These are phyloP conservation scores for Colletotrichum sp. DNA, from an alignment of 2,329 filamentous ascomycete species.

Conservation along the genomic window DNA sequence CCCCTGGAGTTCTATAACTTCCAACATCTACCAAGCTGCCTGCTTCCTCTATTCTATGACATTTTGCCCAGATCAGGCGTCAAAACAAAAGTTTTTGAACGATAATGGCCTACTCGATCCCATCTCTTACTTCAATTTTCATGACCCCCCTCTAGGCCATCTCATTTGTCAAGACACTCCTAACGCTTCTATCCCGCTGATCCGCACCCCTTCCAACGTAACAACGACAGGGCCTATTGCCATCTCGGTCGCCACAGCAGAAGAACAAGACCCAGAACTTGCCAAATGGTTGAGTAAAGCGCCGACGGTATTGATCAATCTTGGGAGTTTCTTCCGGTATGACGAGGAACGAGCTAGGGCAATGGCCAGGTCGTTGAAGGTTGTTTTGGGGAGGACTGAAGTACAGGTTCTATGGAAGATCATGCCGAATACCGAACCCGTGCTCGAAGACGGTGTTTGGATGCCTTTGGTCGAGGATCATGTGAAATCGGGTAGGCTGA, in stretches of 20 bases:
- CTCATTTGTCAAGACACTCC: slow-evolving; percentile 29
- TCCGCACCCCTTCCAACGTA: slow-evolving; percentile 24
- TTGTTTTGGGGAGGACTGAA: slow-evolving; percentile 23
- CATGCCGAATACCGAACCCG: background rate
- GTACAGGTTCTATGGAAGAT: slow-evolving; percentile 38
- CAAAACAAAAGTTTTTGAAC: background rate
- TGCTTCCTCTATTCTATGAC: slow-evolving; percentile 22
- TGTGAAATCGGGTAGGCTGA: slow-evolving; percentile 24
- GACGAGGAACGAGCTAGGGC: slow-evolving; percentile 23
- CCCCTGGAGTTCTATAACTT: slow-evolving; percentile 42
- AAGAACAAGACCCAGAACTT: slow-evolving; percentile 29
- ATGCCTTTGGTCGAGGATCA: slow-evolving; percentile 19
- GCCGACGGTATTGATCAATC: slow-evolving; percentile 30
- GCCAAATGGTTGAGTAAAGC: slow-evolving; percentile 23
- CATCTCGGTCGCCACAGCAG: slow-evolving; percentile 20
- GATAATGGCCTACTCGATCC: slow-evolving; percentile 27
- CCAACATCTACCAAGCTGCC: slow-evolving; percentile 37
- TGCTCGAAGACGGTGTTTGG: slow-evolving; percentile 22
- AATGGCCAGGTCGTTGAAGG: slow-evolving; percentile 30
- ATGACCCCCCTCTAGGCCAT: slow-evolving; percentile 22
- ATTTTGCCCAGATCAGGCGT: background rate
- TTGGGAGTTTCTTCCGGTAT: slow-evolving; percentile 27
- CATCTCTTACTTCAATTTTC: slow-evolving; percentile 21
- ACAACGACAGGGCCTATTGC: slow-evolving; percentile 26
- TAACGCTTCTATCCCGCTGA: slow-evolving; percentile 28